These are phyloP conservation scores for Lactarius akahatsu DNA, from an alignment of 768 basidiomycete genomes.

Conservation along the genomic window DNA sequence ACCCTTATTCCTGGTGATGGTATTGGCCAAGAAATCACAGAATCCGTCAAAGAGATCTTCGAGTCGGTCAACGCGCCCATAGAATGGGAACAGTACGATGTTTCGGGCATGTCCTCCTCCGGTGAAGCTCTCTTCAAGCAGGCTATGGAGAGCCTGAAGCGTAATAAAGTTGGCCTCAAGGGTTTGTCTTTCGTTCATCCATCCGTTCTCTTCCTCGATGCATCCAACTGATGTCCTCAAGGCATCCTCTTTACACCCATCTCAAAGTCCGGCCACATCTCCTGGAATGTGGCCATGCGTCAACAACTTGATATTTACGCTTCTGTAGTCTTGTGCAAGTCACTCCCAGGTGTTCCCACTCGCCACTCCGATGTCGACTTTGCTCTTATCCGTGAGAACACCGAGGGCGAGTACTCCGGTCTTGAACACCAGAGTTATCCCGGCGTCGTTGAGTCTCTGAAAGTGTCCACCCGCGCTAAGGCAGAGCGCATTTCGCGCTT, in stretches of 20 bases:
- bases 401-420: slow-evolving; percentile 99
- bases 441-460: slow-evolving; percentile 97
- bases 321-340: slow-evolving; percentile 97
- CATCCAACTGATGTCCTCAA: slow-evolving; percentile 35
- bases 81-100: slow-evolving; percentile 98
- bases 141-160: slow-evolving; percentile 96
- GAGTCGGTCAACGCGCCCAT: slow-evolving; percentile 97
- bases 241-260: slow-evolving; percentile 99
- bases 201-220: not conserved
- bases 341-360: slow-evolving; percentile 92
- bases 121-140: slow-evolving; percentile 95
- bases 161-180: slow-evolving; percentile 97
- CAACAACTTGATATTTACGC: slow-evolving; percentile 99
- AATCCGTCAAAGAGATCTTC: slow-evolving; percentile 99
- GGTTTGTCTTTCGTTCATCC: slow-evolving; percentile 49
- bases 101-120: slow-evolving; percentile 91
- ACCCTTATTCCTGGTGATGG: slow-evolving; percentile 98
- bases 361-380: slow-evolving; percentile 97
- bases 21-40: slow-evolving; percentile 94
- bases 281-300: slow-evolving; percentile 99
- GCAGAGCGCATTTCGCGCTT: slow-evolving; percentile 96
- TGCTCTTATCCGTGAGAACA: slow-evolving; percentile 99
- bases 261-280: slow-evolving; percentile 93
- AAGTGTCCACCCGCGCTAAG: slow-evolving; percentile 94
- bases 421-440: slow-evolving; percentile 97